Evolutionary conservation across 352 stramenopile species (phyloP), one percentile per base, ranked within the genome.

Genomic region (Thalassiosira hispida): DNA sequence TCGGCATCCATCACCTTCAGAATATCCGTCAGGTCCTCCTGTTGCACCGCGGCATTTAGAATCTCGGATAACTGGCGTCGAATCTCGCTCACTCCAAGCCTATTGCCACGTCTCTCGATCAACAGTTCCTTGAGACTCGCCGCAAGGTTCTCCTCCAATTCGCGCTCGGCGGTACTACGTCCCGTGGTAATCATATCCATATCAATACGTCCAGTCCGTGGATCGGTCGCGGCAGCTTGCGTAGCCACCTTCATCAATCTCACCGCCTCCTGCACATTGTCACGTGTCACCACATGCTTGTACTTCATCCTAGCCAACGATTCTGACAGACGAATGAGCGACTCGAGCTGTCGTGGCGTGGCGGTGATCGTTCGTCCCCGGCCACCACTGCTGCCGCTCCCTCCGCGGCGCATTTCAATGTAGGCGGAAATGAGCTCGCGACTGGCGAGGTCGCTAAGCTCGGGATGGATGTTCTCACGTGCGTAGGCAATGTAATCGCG

Each of bases 181-280:
- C 96, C 96, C 3, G 96, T 99, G 57, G 96, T 96, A 82, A 99
- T 98, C 95, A 98, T 98, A 83, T 99, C 97, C 97, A 99, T 99
- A 86, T 99, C 97, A 80, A 99, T 99, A n/a, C 95, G 96, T 35
- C 97, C 97, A 0, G 97, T 99, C 46, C 95, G 88, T 31, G 97
- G 97, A 79, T 99, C 97, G 76, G 98, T 99, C 11, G 97, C 97
- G 6, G 97, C 96, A 40, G 90, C 94, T 84, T 99, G 96, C 9
- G 97, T 99, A 5, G 97, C 97, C 23, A 94, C 90, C 40, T 90
- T 97, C 96, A 99, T 98, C 9, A 99, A 92, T 16, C 97, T 90
- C 11, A 98, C 88, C 7, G 97, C 97, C 91, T 99, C 97, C 9
- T 88, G 78, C 0, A 99, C 97, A 86, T 99, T 96, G 23, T 77